These are phyloP conservation scores for Licmophora abbreviata DNA, from an alignment of 108 stramenopile genomes.

Conservation along the genomic window DNA sequence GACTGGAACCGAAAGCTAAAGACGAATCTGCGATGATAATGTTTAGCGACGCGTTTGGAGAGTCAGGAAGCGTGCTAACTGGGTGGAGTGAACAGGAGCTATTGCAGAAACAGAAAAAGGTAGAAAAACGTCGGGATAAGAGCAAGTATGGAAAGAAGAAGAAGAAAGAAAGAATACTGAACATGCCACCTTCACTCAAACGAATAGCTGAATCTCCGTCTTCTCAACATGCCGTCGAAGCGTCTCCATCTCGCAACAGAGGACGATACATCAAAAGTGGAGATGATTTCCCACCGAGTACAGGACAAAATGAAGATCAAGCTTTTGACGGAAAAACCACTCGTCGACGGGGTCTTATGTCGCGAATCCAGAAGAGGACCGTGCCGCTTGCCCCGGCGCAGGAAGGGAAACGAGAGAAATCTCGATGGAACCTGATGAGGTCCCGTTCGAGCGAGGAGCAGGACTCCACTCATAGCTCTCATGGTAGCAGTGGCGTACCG, in stretches of 20 bases:
- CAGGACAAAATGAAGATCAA: neutral
- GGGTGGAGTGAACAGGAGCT: slow-evolving; percentile 7
- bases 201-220: neutral
- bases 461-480: no score
- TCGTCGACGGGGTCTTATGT: neutral
- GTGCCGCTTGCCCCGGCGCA: no score
- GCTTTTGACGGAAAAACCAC: neutral
- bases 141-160: slow-evolving; percentile 4
- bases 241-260: neutral
- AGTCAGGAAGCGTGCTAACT: neutral
- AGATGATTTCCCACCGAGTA: neutral
- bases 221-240: neutral
- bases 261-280: neutral
- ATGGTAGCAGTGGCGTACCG: no score
- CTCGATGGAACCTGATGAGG: no score
- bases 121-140: neutral
- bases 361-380: neutral
- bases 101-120: slow-evolving; percentile 1
- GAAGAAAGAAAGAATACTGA: neutral
- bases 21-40: slow-evolving; percentile 2
- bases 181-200: neutral
- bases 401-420: no score
- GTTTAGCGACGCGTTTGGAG: slow-evolving; percentile 2
- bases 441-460: no score
- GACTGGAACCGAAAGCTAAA: no score